Base-by-base conservation (phyloP, 768 basidiomycete species). In the Tylopilus sp. region DNA sequence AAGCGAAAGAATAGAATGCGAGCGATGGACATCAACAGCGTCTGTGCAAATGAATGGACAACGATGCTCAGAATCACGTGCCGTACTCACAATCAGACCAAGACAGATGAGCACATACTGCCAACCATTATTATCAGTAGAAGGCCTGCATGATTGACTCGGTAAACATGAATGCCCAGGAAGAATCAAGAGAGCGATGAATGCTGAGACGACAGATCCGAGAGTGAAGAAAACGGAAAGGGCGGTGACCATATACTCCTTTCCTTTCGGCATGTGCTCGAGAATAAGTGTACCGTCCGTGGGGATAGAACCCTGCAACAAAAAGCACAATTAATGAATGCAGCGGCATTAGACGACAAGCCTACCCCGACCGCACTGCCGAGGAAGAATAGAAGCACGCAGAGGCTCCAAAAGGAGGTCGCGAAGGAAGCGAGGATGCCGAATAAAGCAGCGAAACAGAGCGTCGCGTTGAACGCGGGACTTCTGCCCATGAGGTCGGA, bases 141-240 rank as follows among this genome's bases (percentile, higher is more conserved):
- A 76, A 12, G 87, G 79, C 61, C 88, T 81, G 69, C 94, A 97
- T 0, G 77, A 69, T 45, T 44, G 69, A 64, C 5, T 63, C 22
- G 68, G 64, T n/a, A 75, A 73, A 60, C 89, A 92, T 0, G 89
- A 89, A 59, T 81, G 78, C 16, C 77, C 72, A 1, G 97, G 97
- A 31, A 99, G 80, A 48, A 94, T 78, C 44, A 87, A 48, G 30
- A 95, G 79, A 33, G 85, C 92, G 31, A 95, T 82, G 11, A 92
- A 65, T 0, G 94, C 92, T 2, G 92, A 76, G 6, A 97, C 68
- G 38, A 98, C 91, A 0, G 95, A 86, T 42, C 96, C 96, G 34
- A 97, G 71, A 7, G 92, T 94, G 76, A 98, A 98, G 76, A 98
- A 98, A n/a, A 94, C 82, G 5, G 92, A 93, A 22, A 97, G 80